Evolutionary conservation across 2,329 filamentous ascomycete species (phyloP).

Genomic region (Clarireedia paspali): DNA sequence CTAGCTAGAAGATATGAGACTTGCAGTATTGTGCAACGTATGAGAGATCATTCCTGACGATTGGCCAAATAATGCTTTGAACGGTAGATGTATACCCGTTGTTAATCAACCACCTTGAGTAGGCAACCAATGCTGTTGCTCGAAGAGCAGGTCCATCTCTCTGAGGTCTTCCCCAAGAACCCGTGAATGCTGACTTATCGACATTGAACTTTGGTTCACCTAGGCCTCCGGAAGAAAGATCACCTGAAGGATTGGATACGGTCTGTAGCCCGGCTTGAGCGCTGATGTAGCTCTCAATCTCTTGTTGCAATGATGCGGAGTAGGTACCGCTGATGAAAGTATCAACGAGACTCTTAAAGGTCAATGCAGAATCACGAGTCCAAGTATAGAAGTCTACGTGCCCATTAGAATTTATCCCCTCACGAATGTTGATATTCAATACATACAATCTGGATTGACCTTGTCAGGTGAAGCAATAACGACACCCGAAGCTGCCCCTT

Average conservation of each 20-base stretch:
- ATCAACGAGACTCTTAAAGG: constrained; percentile 62
- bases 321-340: constrained; percentile 49
- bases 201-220: constrained; percentile 70
- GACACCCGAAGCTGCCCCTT: constrained; percentile 41
- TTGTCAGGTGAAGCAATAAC: constrained; percentile 52
- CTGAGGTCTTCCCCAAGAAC: constrained; percentile 68
- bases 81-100: constrained; percentile 46
- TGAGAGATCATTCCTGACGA: constrained; percentile 66
- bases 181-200: constrained; percentile 56
- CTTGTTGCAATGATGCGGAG: constrained; percentile 36
- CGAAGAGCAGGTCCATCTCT: constrained; percentile 72
- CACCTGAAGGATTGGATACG: constrained; percentile 47
- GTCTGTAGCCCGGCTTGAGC: constrained; percentile 53
- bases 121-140: constrained; percentile 64
- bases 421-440: neutral
- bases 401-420: constrained; percentile 2
- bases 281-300: constrained; percentile 60
- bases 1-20: neutral
- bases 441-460: constrained; percentile 46
- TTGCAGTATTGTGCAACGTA: constrained; percentile 67
- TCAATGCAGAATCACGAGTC: constrained; percentile 67
- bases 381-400: constrained; percentile 68
- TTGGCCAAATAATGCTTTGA: constrained; percentile 56
- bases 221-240: constrained; percentile 42
- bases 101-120: constrained; percentile 62